Base-by-base conservation (phyloP, 1,284 basidiomycete species). In the Apiotrichum porosum region DNA sequence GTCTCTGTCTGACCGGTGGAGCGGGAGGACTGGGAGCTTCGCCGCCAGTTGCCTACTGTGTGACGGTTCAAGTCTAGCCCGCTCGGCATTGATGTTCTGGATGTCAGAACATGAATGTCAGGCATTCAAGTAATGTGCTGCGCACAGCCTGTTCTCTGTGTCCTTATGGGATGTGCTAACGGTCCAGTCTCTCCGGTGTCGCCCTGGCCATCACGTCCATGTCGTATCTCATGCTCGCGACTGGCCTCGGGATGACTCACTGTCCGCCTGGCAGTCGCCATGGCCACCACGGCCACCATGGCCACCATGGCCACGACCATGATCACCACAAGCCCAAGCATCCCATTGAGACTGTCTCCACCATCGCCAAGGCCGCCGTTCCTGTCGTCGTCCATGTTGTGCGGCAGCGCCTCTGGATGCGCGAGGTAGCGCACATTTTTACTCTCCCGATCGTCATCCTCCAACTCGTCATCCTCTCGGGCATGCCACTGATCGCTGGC, bases 151-250 rank as follows among this genome's bases (percentile, higher is more conserved):
- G n/a, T n/a, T n/a, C n/a, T n/a, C n/a, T n/a, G n/a, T n/a, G n/a
- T n/a, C n/a, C n/a, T n/a, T n/a, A n/a, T n/a, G n/a, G n/a, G n/a
- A n/a, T n/a, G n/a, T n/a, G n/a, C n/a, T n/a, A n/a, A n/a, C n/a
- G n/a, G n/a, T n/a, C n/a, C 44, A 59, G 65, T 44, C 40, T 69
- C 32, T 64, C 65, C 24, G 62, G 60, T 17, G 44, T 63, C 26
- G 58, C 66, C 19, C 58, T 71, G 37, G 56, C 62, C 36, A 61
- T 65, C 52, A 62, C 68, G 14, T 61, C 64, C 54, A 45, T 65
- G 36, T 55, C 63, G n/a, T 70, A 71, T 60, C 49, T 70, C 31
- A 54, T 56, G 42, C 61, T 70, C 60, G 62, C 65, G 9, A 62
- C 62, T 18, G 64, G 63, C 22, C 42, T 67, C 37, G 69, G 68